Evolutionary conservation across 2,329 filamentous ascomycete species (phyloP), one percentile per base, ranked within the genome.

Genomic region (Didymella pomorum): DNA sequence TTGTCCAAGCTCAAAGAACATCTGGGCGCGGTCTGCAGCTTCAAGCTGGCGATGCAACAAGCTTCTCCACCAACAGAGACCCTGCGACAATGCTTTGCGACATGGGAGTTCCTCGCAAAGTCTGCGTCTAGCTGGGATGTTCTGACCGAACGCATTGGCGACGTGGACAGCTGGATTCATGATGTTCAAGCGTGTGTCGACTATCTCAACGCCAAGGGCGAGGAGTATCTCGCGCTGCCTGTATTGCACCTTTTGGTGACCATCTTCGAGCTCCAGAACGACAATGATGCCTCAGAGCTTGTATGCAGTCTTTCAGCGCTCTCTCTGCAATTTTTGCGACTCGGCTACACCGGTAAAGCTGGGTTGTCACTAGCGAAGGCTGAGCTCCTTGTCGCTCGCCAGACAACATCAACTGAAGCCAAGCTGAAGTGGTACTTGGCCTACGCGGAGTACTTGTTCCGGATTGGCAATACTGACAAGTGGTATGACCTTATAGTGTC

Each of bases 361-460:
- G 81, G 81, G 7, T 70, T 82, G 5, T 74, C 83, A 2, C 81
- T 97, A 16, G 81, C 83, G 1, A 82, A 84, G 53, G 86, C 87
- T 3, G 83, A 87, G 61, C 75, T 79, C 20, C 81, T 84, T 49
- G 64, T 83, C 6, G 69, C 72, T 11, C 74, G 72, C 9, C 74
- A 76, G 39, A 72, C 73, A 1, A 64, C 81, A 2, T 79, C 81
- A 3, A 75, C 77, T 10, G 76, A 83, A 48, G 79, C 82, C 14
- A 77, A 74, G 26, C 65, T 89, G 14, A 80, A 81, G 31, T 89
- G 89, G 73, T 85, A 93, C 63, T 78, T 97, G 7, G 86, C 87
- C 0, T 87, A 88, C 60, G 88, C 90, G 0, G 91, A 96, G 72
- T 92, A 93, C 72, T 81, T 89, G 26, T 79, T 93, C 18, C 84